These are phyloP conservation scores for Rhynchosporium agropyri DNA, from an alignment of 2,329 filamentous ascomycete genomes.

Conservation along the genomic window DNA sequence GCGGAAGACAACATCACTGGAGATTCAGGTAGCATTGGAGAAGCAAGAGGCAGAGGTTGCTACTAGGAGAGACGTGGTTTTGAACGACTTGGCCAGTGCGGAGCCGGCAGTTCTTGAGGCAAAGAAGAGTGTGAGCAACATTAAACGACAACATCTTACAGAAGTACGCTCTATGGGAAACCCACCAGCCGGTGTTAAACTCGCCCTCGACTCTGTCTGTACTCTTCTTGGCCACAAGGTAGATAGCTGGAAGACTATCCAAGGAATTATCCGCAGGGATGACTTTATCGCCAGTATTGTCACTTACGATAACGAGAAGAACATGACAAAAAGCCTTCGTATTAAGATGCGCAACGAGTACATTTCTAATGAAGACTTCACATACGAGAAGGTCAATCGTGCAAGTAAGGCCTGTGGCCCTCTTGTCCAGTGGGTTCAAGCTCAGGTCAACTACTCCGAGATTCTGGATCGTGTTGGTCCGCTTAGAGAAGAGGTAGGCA, in stretches of 20 bases:
- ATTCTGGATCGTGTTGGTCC: slow-evolving; percentile 94
- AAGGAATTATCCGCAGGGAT: slow-evolving; percentile 84
- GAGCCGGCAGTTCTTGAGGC: slow-evolving; percentile 93
- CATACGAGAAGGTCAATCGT: slow-evolving; percentile 92
- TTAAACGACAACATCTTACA: slow-evolving; percentile 94
- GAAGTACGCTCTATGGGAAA: slow-evolving; percentile 98
- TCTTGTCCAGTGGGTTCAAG: slow-evolving; percentile 94
- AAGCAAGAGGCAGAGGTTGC: slow-evolving; percentile 89
- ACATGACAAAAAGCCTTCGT: slow-evolving; percentile 84
- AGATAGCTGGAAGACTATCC: slow-evolving; percentile 88
- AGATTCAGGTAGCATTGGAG: slow-evolving; percentile 85
- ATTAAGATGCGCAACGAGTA: slow-evolving; percentile 92
- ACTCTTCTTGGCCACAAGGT: slow-evolving; percentile 89
- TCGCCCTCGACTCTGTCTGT: slow-evolving; percentile 95
- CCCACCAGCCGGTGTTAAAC: slow-evolving; percentile 85
- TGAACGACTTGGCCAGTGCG: slow-evolving; percentile 84
- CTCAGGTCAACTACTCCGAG: slow-evolving; percentile 96
- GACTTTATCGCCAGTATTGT: slow-evolving; percentile 99
- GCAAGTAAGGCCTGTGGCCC: slow-evolving; percentile 97
- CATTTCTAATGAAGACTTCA: slow-evolving; percentile 91
- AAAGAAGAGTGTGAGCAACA: slow-evolving; percentile 95
- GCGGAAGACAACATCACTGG: slow-evolving; percentile 81
- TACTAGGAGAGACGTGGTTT: slow-evolving; percentile 77
- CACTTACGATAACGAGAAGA: slow-evolving; percentile 91
- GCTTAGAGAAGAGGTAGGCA: slow-evolving; percentile 82